A percentile compares a stretch with the other conserved stretches of the same genome.
Conservation (phyloP, 1,284 basidiomycete genomes). For the Cerioporus squamosus region DNA sequence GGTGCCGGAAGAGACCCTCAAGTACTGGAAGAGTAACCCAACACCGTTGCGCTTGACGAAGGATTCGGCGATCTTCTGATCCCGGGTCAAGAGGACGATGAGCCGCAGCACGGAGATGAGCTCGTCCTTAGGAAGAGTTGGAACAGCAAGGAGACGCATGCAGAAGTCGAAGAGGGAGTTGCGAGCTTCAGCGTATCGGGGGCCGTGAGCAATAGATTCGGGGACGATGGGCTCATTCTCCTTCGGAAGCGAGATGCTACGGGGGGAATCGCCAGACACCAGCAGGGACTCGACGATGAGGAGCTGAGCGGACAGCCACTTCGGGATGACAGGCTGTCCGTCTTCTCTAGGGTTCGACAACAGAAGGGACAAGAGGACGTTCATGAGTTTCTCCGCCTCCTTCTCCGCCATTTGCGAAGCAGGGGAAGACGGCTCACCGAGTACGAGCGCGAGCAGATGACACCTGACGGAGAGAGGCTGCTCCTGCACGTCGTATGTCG, state of each 20-base stretch:
- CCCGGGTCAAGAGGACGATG: slow-evolving; percentile 81
- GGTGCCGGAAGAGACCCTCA: slow-evolving; percentile 56
- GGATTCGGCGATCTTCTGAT: slow-evolving; percentile 59
- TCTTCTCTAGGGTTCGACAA: slow-evolving; percentile 60
- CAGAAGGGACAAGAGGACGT: slow-evolving; percentile 66
- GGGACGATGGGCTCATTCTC: slow-evolving; percentile 68
- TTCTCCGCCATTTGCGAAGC: slow-evolving; percentile 53
- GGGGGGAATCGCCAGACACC: slow-evolving; percentile 74
- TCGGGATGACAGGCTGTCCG: slow-evolving; percentile 60
- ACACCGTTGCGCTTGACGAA: slow-evolving; percentile 74
- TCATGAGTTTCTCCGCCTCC: slow-evolving; percentile 57
- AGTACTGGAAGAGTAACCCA: slow-evolving; percentile 64
- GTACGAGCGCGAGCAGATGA: slow-evolving; percentile 83
- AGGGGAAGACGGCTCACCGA: slow-evolving; percentile 70
- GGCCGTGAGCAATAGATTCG: slow-evolving; percentile 56
- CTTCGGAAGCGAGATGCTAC: slow-evolving; percentile 62
- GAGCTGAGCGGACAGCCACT: slow-evolving; percentile 85
- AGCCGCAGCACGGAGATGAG: slow-evolving; percentile 80
- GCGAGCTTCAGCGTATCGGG: slow-evolving; percentile 64
- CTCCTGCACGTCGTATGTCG: slow-evolving; percentile 68
- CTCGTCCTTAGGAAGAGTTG: slow-evolving; percentile 75
- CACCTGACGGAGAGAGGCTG: slow-evolving; percentile 82
- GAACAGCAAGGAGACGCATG: slow-evolving; percentile 65
- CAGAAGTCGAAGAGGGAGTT: slow-evolving; percentile 76
- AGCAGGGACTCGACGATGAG: slow-evolving; percentile 85